phyloP scores from a whole-genome alignment of 2,329 filamentous ascomycete species.

The Fusarium kyushuense region DNA sequence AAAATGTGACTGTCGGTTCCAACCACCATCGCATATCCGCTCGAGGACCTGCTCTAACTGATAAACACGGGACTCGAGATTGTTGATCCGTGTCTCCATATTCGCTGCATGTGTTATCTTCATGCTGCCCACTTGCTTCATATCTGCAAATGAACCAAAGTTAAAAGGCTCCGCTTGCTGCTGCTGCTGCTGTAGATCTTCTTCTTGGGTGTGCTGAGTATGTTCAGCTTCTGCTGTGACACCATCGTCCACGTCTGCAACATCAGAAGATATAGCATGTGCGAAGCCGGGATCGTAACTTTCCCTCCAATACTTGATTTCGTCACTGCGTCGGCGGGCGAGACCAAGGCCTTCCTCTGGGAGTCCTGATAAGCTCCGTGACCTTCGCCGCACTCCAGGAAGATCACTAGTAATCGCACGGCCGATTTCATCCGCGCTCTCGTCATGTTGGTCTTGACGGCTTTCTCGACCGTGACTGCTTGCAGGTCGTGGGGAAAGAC shows the following conservation, averaged over 20 bases:
- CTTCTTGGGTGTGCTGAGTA: conserved; percentile 49
- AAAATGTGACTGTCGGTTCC: conserved; percentile 54
- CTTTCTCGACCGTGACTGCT: conserved; percentile 67
- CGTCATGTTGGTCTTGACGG: conserved; percentile 52
- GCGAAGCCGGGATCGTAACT: conserved; percentile 66
- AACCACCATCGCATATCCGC: conserved; percentile 61
- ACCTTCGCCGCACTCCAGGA: conserved; percentile 64
- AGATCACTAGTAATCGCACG: conserved; percentile 70
- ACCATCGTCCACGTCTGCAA: conserved; percentile 54
- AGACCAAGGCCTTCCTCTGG: conserved; percentile 53
- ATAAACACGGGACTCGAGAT: conserved; percentile 64
- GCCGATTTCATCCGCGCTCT: conserved; percentile 69
- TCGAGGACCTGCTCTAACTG: conserved; percentile 66
- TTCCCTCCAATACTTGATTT: conserved; percentile 73
- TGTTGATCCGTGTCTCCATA: conserved; percentile 65
- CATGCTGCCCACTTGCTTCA: conserved; percentile 64
- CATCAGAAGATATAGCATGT: conserved; percentile 64
- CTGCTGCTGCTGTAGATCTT: conserved; percentile 51
- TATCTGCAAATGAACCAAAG: conserved; percentile 62
- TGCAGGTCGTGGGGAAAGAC: conserved; percentile 71
- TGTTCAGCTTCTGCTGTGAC: conserved; percentile 49
- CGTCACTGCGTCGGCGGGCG: conserved; percentile 68
- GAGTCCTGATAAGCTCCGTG: conserved; percentile 69
- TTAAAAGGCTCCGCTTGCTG: conserved; percentile 65
- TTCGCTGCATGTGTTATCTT: conserved; percentile 68